Evolutionary conservation across 1,284 basidiomycete species (phyloP).

Genomic region (Ceratobasidium sp.): DNA sequence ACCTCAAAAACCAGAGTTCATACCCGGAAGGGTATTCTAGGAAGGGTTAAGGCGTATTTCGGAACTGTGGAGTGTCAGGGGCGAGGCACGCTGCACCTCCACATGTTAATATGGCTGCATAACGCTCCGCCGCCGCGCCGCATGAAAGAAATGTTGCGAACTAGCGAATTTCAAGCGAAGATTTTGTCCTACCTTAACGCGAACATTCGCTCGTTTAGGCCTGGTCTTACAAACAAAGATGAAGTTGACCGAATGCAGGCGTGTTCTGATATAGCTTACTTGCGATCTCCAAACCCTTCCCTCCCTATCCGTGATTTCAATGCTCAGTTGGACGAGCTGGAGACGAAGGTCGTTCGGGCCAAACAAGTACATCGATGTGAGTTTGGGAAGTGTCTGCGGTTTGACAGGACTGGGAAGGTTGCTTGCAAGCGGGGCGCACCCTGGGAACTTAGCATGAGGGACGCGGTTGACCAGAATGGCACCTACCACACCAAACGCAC

Average conservation of each 20-base stretch:
- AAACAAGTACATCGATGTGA: conserved; percentile 47
- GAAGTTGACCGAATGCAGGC: conserved; percentile 40
- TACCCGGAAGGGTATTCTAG: conserved; percentile 47
- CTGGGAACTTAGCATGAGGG: conserved; percentile 47
- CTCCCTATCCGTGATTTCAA: not conserved
- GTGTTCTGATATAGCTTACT: conserved; percentile 44
- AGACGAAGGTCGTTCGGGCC: not conserved
- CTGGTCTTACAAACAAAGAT: conserved; percentile 44
- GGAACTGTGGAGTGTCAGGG: conserved; percentile 52
- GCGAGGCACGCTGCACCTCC: conserved; percentile 51
- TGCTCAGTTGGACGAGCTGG: not conserved
- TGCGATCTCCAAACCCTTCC: not conserved
- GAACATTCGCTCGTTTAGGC: conserved; percentile 51
- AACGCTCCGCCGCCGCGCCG: conserved; percentile 2
- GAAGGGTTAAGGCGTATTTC: conserved; percentile 50
- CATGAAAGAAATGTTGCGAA: not conserved
- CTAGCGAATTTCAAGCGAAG: conserved; percentile 17
- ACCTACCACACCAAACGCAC: conserved; percentile 31
- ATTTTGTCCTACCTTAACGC: not conserved
- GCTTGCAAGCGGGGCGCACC: conserved; percentile 57
- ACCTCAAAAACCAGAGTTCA: conserved; percentile 45
- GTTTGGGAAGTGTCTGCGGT: conserved; percentile 47
- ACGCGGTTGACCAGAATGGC: conserved; percentile 46
- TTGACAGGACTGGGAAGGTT: conserved; percentile 46
- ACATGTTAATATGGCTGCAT: conserved; percentile 50